Evolutionary conservation across 2,329 filamentous ascomycete species (phyloP), one percentile per base, ranked within the genome.

Genomic region (Penicillium sp.): DNA sequence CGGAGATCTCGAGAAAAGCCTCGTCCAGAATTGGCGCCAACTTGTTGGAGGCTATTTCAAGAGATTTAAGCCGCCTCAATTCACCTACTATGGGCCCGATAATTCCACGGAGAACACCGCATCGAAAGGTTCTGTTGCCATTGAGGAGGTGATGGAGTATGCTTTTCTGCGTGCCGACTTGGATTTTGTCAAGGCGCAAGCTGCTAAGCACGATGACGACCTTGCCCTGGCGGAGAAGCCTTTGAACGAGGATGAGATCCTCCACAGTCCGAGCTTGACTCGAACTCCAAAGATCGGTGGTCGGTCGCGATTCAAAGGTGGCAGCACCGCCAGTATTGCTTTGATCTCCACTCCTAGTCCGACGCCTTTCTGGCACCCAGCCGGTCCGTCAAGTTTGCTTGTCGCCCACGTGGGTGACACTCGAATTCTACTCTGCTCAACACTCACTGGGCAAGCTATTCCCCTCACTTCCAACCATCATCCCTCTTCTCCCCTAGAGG

Each of bases 361-460:
- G 0, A 90, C 90, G 0, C 95, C 95, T 0, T 99, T 96, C 78
- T 99, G 95, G 95, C 92, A 98, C 71, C 95, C 95, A 0, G 86
- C 88, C 4, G 90, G 92, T 0, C 89, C 92, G 3, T 92, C 90
- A 0, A 96, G 93, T 0, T 80, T 99, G 38, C 79, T 97, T 16
- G 89, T 93, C 6, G 93, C 92, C 0, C 95, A 99, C 74, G 93
- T 97, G 2, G 95, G 95, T 62, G 95, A 99, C 75, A 97, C 93
- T 1, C 87, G 95, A 55, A 89, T 97, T 62, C 82, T 99, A 2
- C 86, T 99, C 35, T 98, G 93, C 79, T 89, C 93, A 57, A 97
- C 94, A 0, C 84, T 85, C 14, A 94, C 92, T 0, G 95, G 95
- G 6, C 83, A 87, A 48, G 89, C 93, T 0, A 85, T 91, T 2